Evolutionary conservation across 805 yeast genomes (phyloP).

Genomic region (Saturnispora saitoi): DNA sequence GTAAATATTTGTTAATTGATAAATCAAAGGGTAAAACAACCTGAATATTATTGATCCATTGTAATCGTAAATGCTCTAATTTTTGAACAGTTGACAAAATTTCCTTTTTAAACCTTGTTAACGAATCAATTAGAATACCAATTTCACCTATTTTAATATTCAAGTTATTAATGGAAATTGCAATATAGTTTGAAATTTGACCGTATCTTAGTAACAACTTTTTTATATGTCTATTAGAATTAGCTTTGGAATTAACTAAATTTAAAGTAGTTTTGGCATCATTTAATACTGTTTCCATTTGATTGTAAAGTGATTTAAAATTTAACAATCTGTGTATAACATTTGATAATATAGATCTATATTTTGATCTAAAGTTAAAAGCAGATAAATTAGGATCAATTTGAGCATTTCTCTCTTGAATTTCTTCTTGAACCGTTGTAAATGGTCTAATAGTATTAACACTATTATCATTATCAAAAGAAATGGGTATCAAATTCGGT

Average conservation of each 20-base stretch:
- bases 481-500: not conserved
- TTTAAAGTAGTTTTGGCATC: not conserved
- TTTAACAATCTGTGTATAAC: constrained; percentile 9
- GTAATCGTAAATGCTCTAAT: constrained; percentile 7
- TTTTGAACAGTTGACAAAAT: constrained; percentile 1
- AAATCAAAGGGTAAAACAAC: not conserved
- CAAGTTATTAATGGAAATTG: not conserved
- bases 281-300: not conserved
- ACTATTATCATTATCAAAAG: not conserved
- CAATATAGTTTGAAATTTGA: constrained; percentile 1
- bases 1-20: not conserved
- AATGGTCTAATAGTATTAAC: constrained; percentile 1
- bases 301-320: constrained; percentile 5
- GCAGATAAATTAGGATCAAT: constrained; percentile 1
- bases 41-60: not conserved
- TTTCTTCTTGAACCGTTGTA: constrained; percentile 6
- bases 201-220: constrained; percentile 3
- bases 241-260: not conserved
- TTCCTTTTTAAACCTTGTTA: constrained; percentile 3
- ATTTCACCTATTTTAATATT: constrained; percentile 6
- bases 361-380: constrained; percentile 4
- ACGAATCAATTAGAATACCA: constrained; percentile 2
- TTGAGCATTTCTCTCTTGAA: constrained; percentile 5
- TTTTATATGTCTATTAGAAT: not conserved
- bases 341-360: constrained; percentile 8